A percentile compares a stretch with the other conserved stretches of the same genome.
These are phyloP conservation scores for Penicillium aurantiogriseum DNA, from an alignment of 2,329 filamentous ascomycete species.

Conservation along the genomic window DNA sequence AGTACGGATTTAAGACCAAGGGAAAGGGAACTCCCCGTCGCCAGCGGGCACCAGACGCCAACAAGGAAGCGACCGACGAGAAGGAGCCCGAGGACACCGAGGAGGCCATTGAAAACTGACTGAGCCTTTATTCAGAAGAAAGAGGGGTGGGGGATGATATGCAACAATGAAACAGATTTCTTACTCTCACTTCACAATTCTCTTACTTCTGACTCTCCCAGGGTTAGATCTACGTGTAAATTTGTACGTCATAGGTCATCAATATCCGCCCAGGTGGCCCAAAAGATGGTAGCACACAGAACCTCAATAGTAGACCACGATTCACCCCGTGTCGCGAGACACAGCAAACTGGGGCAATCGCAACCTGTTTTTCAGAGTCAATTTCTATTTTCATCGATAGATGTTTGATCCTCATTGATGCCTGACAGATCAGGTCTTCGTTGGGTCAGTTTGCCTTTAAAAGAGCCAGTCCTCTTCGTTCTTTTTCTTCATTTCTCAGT, in stretches of 20 bases:
- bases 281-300: not conserved
- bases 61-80: not conserved
- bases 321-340: not conserved
- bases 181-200: not conserved
- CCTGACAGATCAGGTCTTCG: not conserved
- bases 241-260: not conserved
- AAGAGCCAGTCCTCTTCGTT: not conserved
- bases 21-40: fast-evolving
- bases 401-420: not conserved
- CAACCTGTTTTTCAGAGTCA: too few species aligned
- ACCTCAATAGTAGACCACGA: not conserved
- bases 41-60: fast-evolving
- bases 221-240: not conserved
- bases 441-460: not conserved
- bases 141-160: fast-evolving
- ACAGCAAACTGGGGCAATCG: not conserved
- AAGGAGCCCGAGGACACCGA: too few species aligned
- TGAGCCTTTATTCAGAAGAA: not conserved
- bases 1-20: fast-evolving
- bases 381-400: too few species aligned
- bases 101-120: not conserved
- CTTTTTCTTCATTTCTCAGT: not conserved
- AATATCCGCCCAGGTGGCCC: not conserved
- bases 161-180: not conserved
- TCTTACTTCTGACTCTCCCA: not conserved